These are phyloP conservation scores for Pichia norvegensis DNA, from an alignment of 1,139 yeast genomes.

Conservation along the genomic window DNA sequence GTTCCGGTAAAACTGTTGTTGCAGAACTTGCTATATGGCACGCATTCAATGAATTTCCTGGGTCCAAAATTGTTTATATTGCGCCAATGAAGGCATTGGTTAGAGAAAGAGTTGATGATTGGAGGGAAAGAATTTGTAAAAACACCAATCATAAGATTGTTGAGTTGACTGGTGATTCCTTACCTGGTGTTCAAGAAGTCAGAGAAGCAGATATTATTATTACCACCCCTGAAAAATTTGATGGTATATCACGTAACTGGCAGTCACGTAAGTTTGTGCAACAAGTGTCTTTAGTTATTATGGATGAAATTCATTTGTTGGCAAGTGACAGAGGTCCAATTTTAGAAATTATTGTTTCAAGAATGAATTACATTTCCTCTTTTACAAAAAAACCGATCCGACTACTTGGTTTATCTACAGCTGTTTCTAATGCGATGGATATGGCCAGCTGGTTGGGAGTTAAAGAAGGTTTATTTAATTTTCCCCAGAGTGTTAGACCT, in stretches of 20 bases:
- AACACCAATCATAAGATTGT: conserved; percentile 64
- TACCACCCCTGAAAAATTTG: conserved; percentile 97
- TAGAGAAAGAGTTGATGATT: conserved; percentile 92
- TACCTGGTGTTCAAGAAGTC: conserved; percentile 85
- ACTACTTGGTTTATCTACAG: conserved; percentile 90
- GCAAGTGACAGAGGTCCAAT: conserved; percentile 99
- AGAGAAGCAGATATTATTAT: conserved; percentile 84
- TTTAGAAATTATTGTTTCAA: conserved; percentile 95
- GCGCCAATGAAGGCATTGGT: conserved; percentile 99
- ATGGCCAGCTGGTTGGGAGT: conserved; percentile 98
- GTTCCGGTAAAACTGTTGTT: conserved; percentile 96
- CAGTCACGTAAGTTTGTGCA: conserved; percentile 90
- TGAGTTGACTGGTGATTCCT: conserved; percentile 93
- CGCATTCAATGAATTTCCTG: conserved; percentile 74
- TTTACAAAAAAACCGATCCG: conserved; percentile 72
- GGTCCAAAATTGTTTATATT: conserved; percentile 82
- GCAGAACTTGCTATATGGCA: conserved; percentile 98
- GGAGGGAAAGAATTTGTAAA: conserved; percentile 63
- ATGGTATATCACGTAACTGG: conserved; percentile 98
- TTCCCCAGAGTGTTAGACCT: conserved; percentile 93
- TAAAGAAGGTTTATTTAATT: conserved; percentile 80
- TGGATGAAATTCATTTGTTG: conserved; percentile 96
- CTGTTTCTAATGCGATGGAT: conserved; percentile 95
- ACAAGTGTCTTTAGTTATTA: conserved; percentile 80
- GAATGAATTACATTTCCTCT: conserved; percentile 87